Evolutionary conservation across 163 green algal species (phyloP), one percentile per base, ranked within the genome.

Genomic region (Volvox carteri): DNA sequence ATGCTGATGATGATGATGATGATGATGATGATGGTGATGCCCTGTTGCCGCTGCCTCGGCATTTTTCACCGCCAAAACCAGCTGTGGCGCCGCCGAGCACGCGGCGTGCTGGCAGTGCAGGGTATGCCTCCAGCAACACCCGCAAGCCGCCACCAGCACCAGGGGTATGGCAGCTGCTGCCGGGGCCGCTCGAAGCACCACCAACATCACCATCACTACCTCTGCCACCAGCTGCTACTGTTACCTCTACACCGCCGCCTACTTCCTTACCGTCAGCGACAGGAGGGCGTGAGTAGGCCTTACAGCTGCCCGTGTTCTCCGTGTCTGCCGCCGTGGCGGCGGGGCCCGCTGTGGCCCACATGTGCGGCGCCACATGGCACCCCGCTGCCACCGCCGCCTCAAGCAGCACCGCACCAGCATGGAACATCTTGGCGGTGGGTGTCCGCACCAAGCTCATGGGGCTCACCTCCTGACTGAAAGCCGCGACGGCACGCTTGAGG

Each of bases 391-490:
- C 65, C 28, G 65, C 65, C 65, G 65, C 65, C 30, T n/a, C 65
- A n/a, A 75, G 65, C 65, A 75, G 65, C 65, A 7, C 65, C 65
- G 28, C 65, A n/a, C 65, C 65, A 1, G 33, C 65, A 11, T 44
- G 33, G 65, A 75, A 75, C 65, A 75, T 75, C 65, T 75, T 75
- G 30, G 65, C 65, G 25, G 65, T 75, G 30, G 65, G 65, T 12
- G 65, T 75, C 30, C 65, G 65, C 65, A 75, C 65, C 65, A 75
- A 33, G 30, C 30, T 48, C 65, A 75, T 75, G 33, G 65, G 65
- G 65, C 65, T 75, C 30, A 75, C 65, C 65, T 75, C 65, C 9
- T 33, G 65, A 33, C 65, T 75, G 65, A 48, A 44, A n/a, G 65
- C 65, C 65, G 65, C 65, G 30, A 75, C 65, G 14, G 25, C 25